These are phyloP conservation scores for Lathyrus oleraceus DNA, from an alignment of 306 rosid genomes.

Conservation along the genomic window DNA sequence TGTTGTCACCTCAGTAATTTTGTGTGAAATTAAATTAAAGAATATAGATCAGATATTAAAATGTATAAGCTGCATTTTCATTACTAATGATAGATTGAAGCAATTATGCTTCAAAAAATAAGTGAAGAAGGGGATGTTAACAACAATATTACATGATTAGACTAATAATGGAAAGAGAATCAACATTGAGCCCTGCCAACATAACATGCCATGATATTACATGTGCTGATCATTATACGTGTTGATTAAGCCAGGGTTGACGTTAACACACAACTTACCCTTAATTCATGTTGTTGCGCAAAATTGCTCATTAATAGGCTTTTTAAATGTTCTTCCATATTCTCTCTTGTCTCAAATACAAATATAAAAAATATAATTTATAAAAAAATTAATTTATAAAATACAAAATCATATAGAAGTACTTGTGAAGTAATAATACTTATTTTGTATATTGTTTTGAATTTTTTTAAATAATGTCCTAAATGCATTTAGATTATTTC, in stretches of 20 bases:
- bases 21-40: too few relatives aligned
- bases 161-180: background rate
- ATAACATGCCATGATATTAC: slow-evolving; percentile 4
- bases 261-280: background rate
- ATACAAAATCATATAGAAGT: too few relatives aligned
- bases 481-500: too few relatives aligned
- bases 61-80: background rate
- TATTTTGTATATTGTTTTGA: too few relatives aligned
- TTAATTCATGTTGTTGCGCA: background rate
- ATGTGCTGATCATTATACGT: background rate
- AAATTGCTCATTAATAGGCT: background rate
- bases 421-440: too few relatives aligned
- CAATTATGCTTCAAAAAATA: background rate
- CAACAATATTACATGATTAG: background rate
- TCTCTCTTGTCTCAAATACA: too few relatives aligned
- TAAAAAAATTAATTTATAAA: too few relatives aligned
- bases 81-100: background rate
- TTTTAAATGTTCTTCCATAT: background rate
- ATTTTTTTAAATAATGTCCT: too few relatives aligned
- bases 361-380: too few relatives aligned
- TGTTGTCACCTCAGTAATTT: too few relatives aligned
- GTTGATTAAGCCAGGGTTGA: background rate
- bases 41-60: too few relatives aligned
- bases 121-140: background rate
- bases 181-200: background rate